A percentile compares a stretch with the other conserved stretches of the same genome.
Evolutionary conservation across 148 eudicot species (phyloP).

Genomic region (Selenicereus undatus): DNA sequence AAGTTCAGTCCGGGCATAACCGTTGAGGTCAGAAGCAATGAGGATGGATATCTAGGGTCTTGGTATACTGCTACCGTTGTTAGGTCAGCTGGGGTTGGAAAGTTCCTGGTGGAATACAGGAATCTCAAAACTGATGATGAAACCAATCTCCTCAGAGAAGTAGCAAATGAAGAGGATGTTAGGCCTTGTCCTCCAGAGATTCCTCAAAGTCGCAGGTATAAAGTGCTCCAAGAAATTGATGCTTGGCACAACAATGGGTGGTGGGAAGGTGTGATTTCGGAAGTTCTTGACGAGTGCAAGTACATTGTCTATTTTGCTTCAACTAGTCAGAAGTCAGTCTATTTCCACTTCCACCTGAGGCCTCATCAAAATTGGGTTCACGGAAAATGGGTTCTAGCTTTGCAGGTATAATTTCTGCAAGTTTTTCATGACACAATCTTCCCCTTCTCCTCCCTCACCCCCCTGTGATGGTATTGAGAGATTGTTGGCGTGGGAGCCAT

Average conservation of each 20-base stretch:
- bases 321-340: slow-evolving; percentile 52
- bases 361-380: slow-evolving; percentile 62
- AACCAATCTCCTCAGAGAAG: slow-evolving; percentile 44
- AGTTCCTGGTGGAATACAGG: slow-evolving; percentile 53
- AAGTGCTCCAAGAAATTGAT: slow-evolving; percentile 58
- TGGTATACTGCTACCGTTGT: slow-evolving; percentile 66
- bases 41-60: slow-evolving; percentile 69
- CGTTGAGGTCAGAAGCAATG: slow-evolving; percentile 70
- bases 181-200: slow-evolving; percentile 68
- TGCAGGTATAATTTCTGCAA: slow-evolving; percentile 11
- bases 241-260: no score
- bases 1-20: slow-evolving; percentile 35
- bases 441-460: background rate
- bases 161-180: slow-evolving; percentile 46
- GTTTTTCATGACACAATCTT: background rate
- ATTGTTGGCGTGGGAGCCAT: background rate
- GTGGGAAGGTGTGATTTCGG: slow-evolving; percentile 54
- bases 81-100: slow-evolving; percentile 26
- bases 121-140: slow-evolving; percentile 52
- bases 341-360: slow-evolving; percentile 33
- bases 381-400: slow-evolving; percentile 30
- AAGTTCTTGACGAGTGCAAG: slow-evolving; percentile 33
- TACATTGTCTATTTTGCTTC: slow-evolving; percentile 51
- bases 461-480: background rate
- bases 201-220: slow-evolving; percentile 16